Conservation (phyloP, 2,329 filamentous ascomycete species). For the Aspergillus luchuensis region DNA sequence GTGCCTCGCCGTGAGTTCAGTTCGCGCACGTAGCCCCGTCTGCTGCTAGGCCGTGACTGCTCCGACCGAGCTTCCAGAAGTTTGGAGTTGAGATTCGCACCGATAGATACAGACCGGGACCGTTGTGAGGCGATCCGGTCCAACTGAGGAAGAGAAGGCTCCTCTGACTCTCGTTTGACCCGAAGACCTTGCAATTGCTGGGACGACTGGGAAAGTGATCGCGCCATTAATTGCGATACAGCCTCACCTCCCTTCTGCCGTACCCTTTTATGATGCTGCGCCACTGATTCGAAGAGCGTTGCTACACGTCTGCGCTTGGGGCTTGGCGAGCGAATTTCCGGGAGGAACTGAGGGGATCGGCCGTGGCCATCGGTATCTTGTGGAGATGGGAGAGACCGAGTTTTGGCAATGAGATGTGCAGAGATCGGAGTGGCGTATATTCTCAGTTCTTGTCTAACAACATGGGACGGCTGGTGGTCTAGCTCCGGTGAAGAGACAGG, state of each 20-base stretch:
- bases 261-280: conserved; percentile 44
- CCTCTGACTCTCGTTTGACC: conserved; percentile 42
- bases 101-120: conserved; percentile 38
- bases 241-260: conserved; percentile 43
- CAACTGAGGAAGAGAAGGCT: conserved; percentile 29
- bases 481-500: conserved; percentile 35
- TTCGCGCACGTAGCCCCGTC: conserved; percentile 22
- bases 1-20: conserved; percentile 20
- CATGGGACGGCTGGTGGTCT: conserved; percentile 14
- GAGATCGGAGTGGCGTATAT: conserved; percentile 43
- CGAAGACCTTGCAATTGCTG: conserved; percentile 35
- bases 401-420: conserved; percentile 35
- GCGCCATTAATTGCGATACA: conserved; percentile 45
- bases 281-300: conserved; percentile 44
- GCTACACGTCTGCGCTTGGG: conserved; percentile 48
- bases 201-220: conserved; percentile 30
- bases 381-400: conserved; percentile 37
- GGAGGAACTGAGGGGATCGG: conserved; percentile 39
- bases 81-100: conserved; percentile 29
- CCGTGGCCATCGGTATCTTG: conserved; percentile 25
- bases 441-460: conserved; percentile 33
- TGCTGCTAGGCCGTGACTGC: conserved; percentile 25
- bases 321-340: conserved; percentile 41
- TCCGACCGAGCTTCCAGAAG: conserved; percentile 20
- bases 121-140: conserved; percentile 33